Evolutionary conservation across 2,329 filamentous ascomycete genomes (phyloP), one percentile per base, ranked within the genome.

Genomic region (Paecilomyces sp.): DNA sequence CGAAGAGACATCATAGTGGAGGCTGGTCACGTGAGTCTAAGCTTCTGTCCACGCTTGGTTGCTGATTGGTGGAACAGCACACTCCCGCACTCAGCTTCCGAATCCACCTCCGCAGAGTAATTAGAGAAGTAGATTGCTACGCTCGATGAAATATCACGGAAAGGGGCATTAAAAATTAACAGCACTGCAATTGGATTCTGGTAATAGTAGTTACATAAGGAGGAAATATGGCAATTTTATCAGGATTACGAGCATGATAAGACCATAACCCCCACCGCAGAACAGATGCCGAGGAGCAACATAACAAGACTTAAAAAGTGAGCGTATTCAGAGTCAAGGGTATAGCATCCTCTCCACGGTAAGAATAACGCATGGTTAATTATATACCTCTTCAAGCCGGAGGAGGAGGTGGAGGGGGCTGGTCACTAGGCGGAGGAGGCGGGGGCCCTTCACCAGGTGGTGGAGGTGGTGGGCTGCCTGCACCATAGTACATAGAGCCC

Each of bases 371-470:
- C 52, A 30, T 22, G 30, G 15, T 5, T 54, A 33, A 13, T 54
- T 33, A 28, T 54, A 54, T 12, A 54, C 13, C 15, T 7, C 4
- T 28, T 33, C 30, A 55, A 55, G 54, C 54, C 9, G 54, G 54
- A 33, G 54, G 54, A 15, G 54, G 54, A 34, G 54, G 54, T 31
- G 54, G 54, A 28, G 54, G 54, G 6, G 41, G 41, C 41, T 47
- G 41, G 41, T 47, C 41, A 47, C n/a, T 47, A n/a, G 41, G 41
- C 3, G 41, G 41, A 47, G 77, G 77, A 66, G 76, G 76, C 9
- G 75, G 75, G 25, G 75, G 75, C 51, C 69, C 73, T 58, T 77
- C 74, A 57, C 69, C 74, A 61, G 75, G 75, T n/a, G 75, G 75
- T 9, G 75, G 75, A 13, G 75, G 75, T 0, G 75, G 75, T 57